phyloP scores from a whole-genome alignment of 148 eudicot species.

The Arbutus unedo region DNA sequence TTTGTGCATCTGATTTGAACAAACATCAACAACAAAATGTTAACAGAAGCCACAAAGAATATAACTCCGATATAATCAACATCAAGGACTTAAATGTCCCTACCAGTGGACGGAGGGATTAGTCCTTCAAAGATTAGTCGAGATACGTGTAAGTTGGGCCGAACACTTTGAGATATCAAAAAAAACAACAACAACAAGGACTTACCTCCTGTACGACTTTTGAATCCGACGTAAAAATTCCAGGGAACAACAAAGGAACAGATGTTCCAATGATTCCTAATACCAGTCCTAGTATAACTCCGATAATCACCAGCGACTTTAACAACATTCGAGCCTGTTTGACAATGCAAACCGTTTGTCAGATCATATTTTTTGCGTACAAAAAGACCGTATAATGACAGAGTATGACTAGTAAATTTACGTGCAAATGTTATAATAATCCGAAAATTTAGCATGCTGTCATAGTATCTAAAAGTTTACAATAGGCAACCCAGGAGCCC shows the following conservation, averaged over 20 bases:
- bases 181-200: not conserved
- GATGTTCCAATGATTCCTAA: conserved; percentile 63
- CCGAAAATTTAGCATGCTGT: too few relatives aligned
- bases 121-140: not conserved
- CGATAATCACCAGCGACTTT: conserved; percentile 77
- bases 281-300: conserved; percentile 46
- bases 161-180: not conserved
- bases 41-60: too few relatives aligned
- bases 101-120: too few relatives aligned
- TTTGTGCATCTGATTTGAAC: too few relatives aligned
- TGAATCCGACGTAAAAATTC: conserved; percentile 71
- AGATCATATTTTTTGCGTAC: conserved; percentile 18
- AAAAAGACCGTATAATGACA: not conserved
- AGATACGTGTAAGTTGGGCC: too few relatives aligned
- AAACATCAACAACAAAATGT: not conserved
- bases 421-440: too few relatives aligned
- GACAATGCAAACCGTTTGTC: not conserved
- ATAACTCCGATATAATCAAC: too few relatives aligned
- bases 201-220: conserved; percentile 69
- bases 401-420: not conserved
- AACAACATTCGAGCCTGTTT: conserved; percentile 66
- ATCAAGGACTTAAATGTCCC: too few relatives aligned
- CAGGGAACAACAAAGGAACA: conserved; percentile 77
- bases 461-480: too few relatives aligned
- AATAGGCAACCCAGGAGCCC: too few relatives aligned